Evolutionary conservation across 306 rosid species (phyloP), one percentile per base, ranked within the genome.

Genomic region (Benincasa hispida): DNA sequence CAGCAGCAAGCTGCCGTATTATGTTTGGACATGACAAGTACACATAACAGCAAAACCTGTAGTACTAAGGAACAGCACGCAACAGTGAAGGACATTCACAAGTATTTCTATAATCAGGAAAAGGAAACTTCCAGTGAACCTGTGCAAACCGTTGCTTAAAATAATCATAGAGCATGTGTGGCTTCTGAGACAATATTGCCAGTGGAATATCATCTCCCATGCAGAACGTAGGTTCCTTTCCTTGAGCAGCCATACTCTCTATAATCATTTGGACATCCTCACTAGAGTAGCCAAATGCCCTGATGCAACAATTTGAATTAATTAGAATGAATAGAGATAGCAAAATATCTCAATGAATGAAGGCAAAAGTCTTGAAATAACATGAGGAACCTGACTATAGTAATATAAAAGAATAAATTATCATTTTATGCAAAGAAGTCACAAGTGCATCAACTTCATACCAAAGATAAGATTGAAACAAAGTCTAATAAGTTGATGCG

Each of bases 251-350:
- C 98, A 94, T 94, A 51, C 83, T 75, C 87, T 94, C 97, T 28
- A 94, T 94, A 86, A 94, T 90, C 97, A 94, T 88, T 84, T 91
- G 99, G 80, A 94, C 99, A 86, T 94, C 99, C 84, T 94, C 99
- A 73, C 97, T 94, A 28, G 97, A 92, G 89, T 94, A 94, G 62
- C 99, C 99, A 90, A 90, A 91, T 79, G 99, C 99, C 92, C 99
- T 94, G 89, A 72, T 85, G 79, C 80, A 79, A 82, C 74, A 85
- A 83, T 76, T 68, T 8, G 77, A 72, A 42, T 67, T 61, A 79
- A 82, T 81, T 82, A 82, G 81, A 78, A 47, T 70, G 80, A 74
- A 75, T 75, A 21, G 75, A 77, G 67, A 81, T 72, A 30, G 73
- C 15, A n/a, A 66, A 66, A 28, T 4, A 37, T 19, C 32, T 39